Evolutionary conservation across 495 filamentous ascomycete genomes (phyloP).

Genomic region (Penicillium flavigenum): DNA sequence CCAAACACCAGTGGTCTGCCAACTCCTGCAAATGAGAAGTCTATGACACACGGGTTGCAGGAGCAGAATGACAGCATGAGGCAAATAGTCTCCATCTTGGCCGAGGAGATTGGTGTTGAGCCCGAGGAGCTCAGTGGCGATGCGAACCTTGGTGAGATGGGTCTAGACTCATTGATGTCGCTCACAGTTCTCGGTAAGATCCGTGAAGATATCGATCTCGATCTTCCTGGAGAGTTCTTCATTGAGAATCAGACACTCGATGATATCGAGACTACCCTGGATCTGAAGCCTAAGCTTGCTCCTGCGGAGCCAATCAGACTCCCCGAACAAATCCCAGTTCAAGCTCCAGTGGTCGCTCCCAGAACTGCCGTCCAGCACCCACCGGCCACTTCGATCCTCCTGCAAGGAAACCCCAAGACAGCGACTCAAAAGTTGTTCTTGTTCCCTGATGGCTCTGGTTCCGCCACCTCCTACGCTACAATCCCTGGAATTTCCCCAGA

Average conservation of each 20-base stretch:
- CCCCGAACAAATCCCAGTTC: conserved; percentile 20
- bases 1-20: conserved; percentile 35
- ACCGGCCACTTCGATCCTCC: conserved; percentile 50
- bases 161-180: conserved; percentile 56
- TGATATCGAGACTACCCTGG: conserved; percentile 49
- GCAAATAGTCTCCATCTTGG: conserved; percentile 57
- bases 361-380: conserved; percentile 32
- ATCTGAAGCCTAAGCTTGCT: conserved; percentile 37
- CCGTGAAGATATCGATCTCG: conserved; percentile 54
- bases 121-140: conserved; percentile 57
- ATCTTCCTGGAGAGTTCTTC: conserved; percentile 57
- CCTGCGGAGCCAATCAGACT: conserved; percentile 26
- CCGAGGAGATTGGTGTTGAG: conserved; percentile 66
- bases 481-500: conserved; percentile 56
- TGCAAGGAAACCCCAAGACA: conserved; percentile 50
- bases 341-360: conserved; percentile 19
- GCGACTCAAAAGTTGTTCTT: conserved; percentile 47
- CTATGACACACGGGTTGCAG: conserved; percentile 20
- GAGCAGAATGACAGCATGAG: conserved; percentile 50
- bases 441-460: conserved; percentile 52
- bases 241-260: conserved; percentile 60
- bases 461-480: conserved; percentile 60
- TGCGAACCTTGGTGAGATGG: conserved; percentile 47
- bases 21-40: conserved; percentile 38
- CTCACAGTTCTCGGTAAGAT: conserved; percentile 50